phyloP scores from a whole-genome alignment of 352 stramenopile species.

The Globisporangium heterothallicum region DNA sequence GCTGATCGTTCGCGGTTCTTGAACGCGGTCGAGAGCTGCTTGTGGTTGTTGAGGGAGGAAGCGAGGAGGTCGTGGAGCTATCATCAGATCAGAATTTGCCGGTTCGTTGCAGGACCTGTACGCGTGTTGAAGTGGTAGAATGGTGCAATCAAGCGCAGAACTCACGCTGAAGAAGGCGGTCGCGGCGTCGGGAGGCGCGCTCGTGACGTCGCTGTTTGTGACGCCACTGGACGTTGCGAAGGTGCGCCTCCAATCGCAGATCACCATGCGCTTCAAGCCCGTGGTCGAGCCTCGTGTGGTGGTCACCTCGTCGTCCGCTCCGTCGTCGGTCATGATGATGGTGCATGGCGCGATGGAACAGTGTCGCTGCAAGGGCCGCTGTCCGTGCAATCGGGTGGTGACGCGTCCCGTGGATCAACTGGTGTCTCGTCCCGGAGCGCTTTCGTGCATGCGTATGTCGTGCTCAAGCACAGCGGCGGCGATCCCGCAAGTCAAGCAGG shows the following conservation, averaged over 20 bases:
- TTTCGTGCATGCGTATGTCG: constrained; percentile 44
- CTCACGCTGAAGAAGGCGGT: constrained; percentile 64
- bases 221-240: constrained; percentile 82
- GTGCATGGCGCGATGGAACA: constrained; percentile 23
- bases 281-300: background rate
- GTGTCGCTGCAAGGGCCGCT: constrained; percentile 44
- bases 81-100: constrained; percentile 10
- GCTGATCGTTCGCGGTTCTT: background rate
- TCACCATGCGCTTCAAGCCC: constrained; percentile 19
- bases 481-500: constrained; percentile 8
- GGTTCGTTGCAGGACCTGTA: too few species aligned
- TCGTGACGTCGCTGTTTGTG: constrained; percentile 80
- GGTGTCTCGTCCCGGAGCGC: constrained; percentile 12
- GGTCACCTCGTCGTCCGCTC: constrained; percentile 10
- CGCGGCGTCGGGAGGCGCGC: constrained; percentile 57
- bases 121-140: background rate
- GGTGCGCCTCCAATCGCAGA: constrained; percentile 73
- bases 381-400: constrained; percentile 45
- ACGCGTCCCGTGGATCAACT: constrained; percentile 46
- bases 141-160: constrained; percentile 15
- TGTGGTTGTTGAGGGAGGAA: background rate
- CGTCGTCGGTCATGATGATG: constrained; percentile 4
- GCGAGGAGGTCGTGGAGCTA: background rate
- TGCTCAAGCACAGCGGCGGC: constrained; percentile 10
- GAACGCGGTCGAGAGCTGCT: too few species aligned